Conservation (phyloP, 2,329 filamentous ascomycete species). For the Parasarocladium wereldwijsianum region DNA sequence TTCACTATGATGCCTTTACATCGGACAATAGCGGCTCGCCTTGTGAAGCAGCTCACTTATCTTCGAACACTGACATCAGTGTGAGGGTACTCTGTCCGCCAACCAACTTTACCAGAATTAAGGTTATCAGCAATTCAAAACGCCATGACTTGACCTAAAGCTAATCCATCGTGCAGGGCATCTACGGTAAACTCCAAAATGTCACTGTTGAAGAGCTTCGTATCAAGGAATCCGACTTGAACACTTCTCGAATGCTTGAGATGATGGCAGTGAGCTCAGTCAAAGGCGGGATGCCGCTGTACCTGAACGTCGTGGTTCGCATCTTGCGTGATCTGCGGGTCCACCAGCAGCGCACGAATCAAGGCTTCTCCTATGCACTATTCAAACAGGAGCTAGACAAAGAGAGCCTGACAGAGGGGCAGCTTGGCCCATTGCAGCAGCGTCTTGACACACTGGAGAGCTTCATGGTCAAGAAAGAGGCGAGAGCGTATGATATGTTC, state of each 20-base stretch:
- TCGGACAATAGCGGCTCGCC: conserved; percentile 30
- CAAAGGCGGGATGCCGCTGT: conserved; percentile 32
- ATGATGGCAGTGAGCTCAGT: conserved; percentile 37
- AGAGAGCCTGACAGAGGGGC: conserved; percentile 27
- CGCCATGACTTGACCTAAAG: not conserved
- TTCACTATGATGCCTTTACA: conserved; percentile 47
- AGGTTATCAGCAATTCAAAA: conserved; percentile 10
- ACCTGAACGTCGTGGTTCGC: conserved; percentile 38
- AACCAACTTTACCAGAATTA: conserved; percentile 9
- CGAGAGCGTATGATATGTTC: conserved; percentile 2
- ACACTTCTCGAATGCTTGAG: conserved; percentile 41
- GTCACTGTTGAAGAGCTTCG: conserved; percentile 34
- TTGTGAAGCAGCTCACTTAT: conserved; percentile 45
- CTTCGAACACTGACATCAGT: conserved; percentile 23
- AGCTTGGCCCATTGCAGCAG: conserved; percentile 34
- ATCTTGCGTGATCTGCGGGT: conserved; percentile 42
- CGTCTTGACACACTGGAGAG: conserved; percentile 34
- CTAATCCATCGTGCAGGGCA: conserved; percentile 10
- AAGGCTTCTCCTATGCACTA: conserved; percentile 31
- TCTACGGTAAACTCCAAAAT: conserved; percentile 26
- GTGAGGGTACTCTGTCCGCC: conserved; percentile 40
- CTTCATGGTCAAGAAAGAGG: conserved; percentile 13
- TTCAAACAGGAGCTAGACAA: conserved; percentile 23
- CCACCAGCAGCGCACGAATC: conserved; percentile 20
- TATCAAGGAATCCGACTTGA: conserved; percentile 35